Conservation (phyloP, 1,284 basidiomycete genomes). For the Cutaneotrichosporon sp. region DNA sequence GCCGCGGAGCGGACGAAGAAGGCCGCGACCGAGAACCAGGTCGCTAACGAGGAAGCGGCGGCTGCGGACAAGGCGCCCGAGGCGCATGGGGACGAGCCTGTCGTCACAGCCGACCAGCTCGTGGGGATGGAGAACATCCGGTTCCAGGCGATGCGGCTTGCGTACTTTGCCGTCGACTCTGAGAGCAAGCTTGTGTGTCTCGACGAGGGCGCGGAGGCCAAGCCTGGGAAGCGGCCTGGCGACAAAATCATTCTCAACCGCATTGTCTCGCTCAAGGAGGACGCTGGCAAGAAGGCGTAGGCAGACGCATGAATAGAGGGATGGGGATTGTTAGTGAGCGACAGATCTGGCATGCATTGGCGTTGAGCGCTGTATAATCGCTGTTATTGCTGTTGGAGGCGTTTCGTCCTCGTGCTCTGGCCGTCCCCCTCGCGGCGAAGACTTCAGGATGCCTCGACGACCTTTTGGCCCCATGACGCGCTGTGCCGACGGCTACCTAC, state of each 20-base stretch:
- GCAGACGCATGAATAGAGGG: neutral
- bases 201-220: conserved; percentile 54
- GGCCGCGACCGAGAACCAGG: conserved; percentile 49
- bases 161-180: conserved; percentile 90
- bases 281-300: conserved; percentile 66
- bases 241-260: conserved; percentile 84
- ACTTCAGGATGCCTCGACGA: no score
- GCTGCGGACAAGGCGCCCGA: conserved; percentile 51
- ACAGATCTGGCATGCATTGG: neutral
- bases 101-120: conserved; percentile 71
- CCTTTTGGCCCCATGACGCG: no score
- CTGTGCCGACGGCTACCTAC: no score
- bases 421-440: no score
- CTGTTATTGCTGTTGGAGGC: no score
- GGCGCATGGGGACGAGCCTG: conserved; percentile 42
- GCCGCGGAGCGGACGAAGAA: conserved; percentile 59
- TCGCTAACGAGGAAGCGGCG: conserved; percentile 46
- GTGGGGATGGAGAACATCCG: conserved; percentile 89
- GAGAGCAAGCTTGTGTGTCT: conserved; percentile 66
- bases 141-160: conserved; percentile 94
- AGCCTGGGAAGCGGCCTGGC: conserved; percentile 55
- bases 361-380: neutral
- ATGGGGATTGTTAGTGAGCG: neutral
- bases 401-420: no score
- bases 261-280: conserved; percentile 94